Evolutionary conservation across 352 stramenopile genomes (phyloP), one percentile per base, ranked within the genome.

Genomic region (Pythium insidiosum): DNA sequence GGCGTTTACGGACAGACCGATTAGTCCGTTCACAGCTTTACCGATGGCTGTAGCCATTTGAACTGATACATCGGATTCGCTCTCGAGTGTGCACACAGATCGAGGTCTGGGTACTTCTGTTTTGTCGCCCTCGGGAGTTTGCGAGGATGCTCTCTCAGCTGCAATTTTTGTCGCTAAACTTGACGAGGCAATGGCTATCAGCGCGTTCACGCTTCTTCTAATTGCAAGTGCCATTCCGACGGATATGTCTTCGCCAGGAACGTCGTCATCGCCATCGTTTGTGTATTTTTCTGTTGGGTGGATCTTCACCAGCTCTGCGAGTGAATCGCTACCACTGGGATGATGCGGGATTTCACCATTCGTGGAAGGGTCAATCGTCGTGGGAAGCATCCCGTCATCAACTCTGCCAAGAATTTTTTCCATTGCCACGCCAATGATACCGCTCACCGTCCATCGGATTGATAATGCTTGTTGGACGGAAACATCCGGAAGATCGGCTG

Each of bases 21-120:
- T 59, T 33, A 79, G 61, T 2, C 55, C 62, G 25, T 63, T 61
- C 11, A 79, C 59, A 10, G 61, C 61, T 42, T 50, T 63, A 30
- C 61, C 53, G 31, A 75, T 66, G 16, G 68, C 64, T 39, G 75
- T 68, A n/a, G 56, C 61, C 62, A 68, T 75, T 47, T 62, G 54
- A 40, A 79, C 61, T 20, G 56, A 59, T 5, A 69, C n/a, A n/a
- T n/a, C n/a, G n/a, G n/a, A 36, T 2, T 44, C 50, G 34, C 41
- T 42, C 20, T 33, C 15, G 57, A 44, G 25, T 21, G n/a, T n/a
- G n/a, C n/a, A n/a, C n/a, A n/a, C n/a, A n/a, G n/a, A n/a, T 34
- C 11, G 16, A 4, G 2, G 26, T 13, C 44, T 55, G 40, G 24
- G 47, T 48, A 29, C 52, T 43, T 15, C 22, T 43, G 15, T 51